These are phyloP conservation scores for Pochonia chlamydosporia DNA, from an alignment of 2,329 filamentous ascomycete species.

Conservation along the genomic window DNA sequence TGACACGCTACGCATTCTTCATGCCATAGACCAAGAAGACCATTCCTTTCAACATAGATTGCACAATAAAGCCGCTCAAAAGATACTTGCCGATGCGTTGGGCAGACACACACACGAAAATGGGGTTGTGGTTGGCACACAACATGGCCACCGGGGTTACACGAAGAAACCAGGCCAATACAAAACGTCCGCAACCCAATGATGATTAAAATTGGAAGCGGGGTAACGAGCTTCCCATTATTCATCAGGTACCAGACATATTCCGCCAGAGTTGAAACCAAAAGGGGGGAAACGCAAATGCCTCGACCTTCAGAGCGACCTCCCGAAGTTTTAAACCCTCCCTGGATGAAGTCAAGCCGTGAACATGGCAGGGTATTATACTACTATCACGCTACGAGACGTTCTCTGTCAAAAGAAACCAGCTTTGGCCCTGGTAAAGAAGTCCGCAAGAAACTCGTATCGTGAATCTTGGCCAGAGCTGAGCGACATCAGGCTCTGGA, in stretches of 20 bases:
- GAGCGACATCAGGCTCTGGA: background rate
- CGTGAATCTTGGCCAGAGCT: background rate
- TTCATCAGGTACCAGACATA: background rate
- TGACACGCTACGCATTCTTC: too few species aligned
- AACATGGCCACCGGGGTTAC: too few species aligned
- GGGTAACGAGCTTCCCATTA: background rate
- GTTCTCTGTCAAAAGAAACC: background rate
- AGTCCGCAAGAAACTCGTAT: background rate
- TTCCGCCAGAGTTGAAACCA: background rate
- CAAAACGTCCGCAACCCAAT: too few species aligned
- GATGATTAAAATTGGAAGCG: background rate
- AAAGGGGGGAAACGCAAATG: background rate
- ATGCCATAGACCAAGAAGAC: too few species aligned
- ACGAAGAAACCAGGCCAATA: too few species aligned
- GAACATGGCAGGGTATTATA: background rate
- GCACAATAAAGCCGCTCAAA: too few species aligned
- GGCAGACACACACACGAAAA: too few species aligned
- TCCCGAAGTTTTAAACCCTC: background rate
- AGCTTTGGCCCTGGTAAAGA: background rate
- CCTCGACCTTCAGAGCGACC: background rate
- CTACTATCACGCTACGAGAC: background rate
- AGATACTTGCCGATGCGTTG: too few species aligned
- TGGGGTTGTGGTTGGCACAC: too few species aligned
- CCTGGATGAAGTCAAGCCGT: background rate
- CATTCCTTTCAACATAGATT: too few species aligned